Base-by-base conservation (phyloP, 2,329 filamentous ascomycete species). In the Thelonectria rubi region DNA sequence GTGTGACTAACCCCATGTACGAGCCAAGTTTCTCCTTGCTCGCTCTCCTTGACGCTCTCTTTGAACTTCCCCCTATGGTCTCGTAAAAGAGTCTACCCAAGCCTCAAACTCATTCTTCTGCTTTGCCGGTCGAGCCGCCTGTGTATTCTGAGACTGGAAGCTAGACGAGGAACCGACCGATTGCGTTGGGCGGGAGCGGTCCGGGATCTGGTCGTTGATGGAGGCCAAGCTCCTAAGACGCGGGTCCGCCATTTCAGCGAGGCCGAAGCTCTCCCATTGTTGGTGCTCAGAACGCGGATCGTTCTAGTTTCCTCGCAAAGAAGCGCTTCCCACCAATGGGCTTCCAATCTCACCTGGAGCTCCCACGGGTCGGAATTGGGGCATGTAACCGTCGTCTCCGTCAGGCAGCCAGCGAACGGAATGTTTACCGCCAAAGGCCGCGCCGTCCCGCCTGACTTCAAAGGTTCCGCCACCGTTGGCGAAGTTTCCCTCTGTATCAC, bases 401-500 rank as follows among this genome's bases (percentile, higher is more conserved):
- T 86, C 84, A 14, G 84, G 80, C 58, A 89, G 82, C 77, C 85
- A 88, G 15, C 85, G 81, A 53, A 90, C 82, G 7, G 70, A 69
- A 39, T 75, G 73, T 59, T 77, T 76, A n/a, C 76, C n/a, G n/a
- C n/a, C 78, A 26, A 70, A 66, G 1, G 72, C 80, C 30, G 58
- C 60, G n/a, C 63, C 63, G 50, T 87, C 84, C 40, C 84, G 82
- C 63, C 84, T 85, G 65, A 91, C 83, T 34, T 91, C 88, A 72
- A 99, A 96, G 24, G 86, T 90, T n/a, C 95, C 95, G 46, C 94
- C 94, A 47, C 95, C 95, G 71, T 98, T 98, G 61, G 89, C 87
- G 2, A 81, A 75, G 70, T 91, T 96, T 59, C 95, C 95, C 74
- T 97, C 92, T 1, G 94, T 97, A 71, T 98, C 94, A 75, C 92